Conservation (phyloP, 495 filamentous ascomycete species). For the Platismatia glauca region DNA sequence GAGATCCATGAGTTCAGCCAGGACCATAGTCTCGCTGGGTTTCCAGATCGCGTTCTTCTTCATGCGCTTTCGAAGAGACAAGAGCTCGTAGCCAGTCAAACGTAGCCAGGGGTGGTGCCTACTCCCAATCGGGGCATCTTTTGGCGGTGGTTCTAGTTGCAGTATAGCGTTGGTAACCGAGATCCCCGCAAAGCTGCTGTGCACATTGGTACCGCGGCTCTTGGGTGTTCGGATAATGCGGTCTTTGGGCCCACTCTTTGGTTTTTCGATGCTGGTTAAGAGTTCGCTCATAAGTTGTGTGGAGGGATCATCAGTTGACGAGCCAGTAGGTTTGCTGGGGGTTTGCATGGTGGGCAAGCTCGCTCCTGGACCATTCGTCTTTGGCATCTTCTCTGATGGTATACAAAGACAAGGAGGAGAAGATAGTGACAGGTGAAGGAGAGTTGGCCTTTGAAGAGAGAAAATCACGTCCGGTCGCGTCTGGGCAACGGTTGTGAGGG, state of each 20-base stretch:
- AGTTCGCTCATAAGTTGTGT: not conserved
- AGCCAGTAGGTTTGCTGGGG: not conserved
- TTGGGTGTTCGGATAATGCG: not conserved
- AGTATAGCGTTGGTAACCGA: slow-evolving; percentile 11
- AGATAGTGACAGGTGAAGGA: not conserved
- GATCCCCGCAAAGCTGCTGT: slow-evolving; percentile 4
- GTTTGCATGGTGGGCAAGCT: not conserved
- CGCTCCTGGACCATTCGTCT: not conserved
- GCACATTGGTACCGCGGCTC: slow-evolving; percentile 10
- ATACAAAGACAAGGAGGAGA: not conserved
- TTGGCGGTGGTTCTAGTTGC: not conserved
- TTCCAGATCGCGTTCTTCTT: slow-evolving; percentile 15
- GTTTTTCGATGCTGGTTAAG: not conserved
- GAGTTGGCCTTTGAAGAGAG: not conserved
- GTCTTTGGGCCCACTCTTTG: not conserved
- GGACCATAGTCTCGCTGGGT: slow-evolving; percentile 13
- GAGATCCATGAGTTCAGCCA: slow-evolving; percentile 7
- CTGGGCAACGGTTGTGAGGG: not conserved
- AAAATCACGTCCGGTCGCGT: not conserved
- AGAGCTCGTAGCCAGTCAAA: slow-evolving; percentile 8
- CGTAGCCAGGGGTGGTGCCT: slow-evolving; percentile 5
- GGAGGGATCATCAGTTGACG: not conserved
- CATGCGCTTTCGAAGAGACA: slow-evolving; percentile 13
- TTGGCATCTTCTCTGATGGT: not conserved
- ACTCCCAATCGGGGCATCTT: slow-evolving; percentile 3